Percentiles rank a stretch among this genome's conserved stretches.
These are phyloP conservation scores for Inonotus obliquus DNA, from an alignment of 1,284 basidiomycete genomes.

Conservation along the genomic window DNA sequence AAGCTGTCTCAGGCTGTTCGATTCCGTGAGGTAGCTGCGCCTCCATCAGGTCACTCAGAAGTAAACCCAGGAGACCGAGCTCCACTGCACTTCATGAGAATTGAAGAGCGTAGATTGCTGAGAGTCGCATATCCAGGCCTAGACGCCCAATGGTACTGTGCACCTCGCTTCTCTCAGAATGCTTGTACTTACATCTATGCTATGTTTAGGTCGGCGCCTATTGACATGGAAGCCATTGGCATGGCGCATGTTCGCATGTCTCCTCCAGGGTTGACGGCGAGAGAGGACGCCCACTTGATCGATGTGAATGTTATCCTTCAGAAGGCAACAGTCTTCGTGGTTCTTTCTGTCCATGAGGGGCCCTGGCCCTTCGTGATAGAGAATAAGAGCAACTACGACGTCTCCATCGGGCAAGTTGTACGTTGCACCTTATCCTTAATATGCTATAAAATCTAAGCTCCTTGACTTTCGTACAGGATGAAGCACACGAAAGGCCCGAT, in stretches of 20 bases:
- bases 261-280: conserved; percentile 33
- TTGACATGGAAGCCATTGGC: conserved; percentile 92
- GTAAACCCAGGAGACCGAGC: conserved; percentile 67
- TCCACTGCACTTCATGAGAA: conserved; percentile 68
- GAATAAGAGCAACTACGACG: conserved; percentile 78
- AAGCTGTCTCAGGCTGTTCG: conserved; percentile 65
- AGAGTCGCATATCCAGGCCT: conserved; percentile 84
- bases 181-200: not conserved
- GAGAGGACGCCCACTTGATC: conserved; percentile 55
- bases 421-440: conserved; percentile 18
- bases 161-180: not conserved
- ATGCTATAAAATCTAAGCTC: not conserved
- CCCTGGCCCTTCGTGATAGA: conserved; percentile 91
- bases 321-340: conserved; percentile 87
- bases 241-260: conserved; percentile 73
- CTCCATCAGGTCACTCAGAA: conserved; percentile 59
- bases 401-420: conserved; percentile 79
- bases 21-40: conserved; percentile 82
- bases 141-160: conserved; percentile 75
- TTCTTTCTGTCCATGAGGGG: conserved; percentile 62
- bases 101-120: conserved; percentile 66
- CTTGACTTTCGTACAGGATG: conserved; percentile 41
- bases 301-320: conserved; percentile 83
- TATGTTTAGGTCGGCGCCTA: conserved; percentile 75
- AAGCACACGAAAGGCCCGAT: conserved; percentile 36